A percentile compares a stretch with the other conserved stretches of the same genome.
These are phyloP conservation scores for Mortierella claussenii DNA, from an alignment of 192 early-diverging fungal species.

Conservation along the genomic window DNA sequence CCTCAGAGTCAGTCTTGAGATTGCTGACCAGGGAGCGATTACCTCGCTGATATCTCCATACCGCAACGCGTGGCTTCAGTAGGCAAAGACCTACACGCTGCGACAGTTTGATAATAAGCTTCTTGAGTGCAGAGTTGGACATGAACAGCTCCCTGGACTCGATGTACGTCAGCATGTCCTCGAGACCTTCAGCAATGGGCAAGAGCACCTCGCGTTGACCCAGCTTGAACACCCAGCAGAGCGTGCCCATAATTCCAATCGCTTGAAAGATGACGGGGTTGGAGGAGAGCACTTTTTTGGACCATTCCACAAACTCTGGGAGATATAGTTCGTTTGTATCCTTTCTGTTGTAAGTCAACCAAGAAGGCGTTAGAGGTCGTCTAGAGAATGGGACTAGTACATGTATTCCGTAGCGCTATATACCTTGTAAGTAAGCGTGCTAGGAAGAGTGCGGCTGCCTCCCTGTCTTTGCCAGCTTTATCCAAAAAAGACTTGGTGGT, in stretches of 20 bases:
- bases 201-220: slow-evolving; percentile 72
- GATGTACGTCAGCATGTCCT: slow-evolving; percentile 54
- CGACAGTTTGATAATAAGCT: slow-evolving; percentile 83
- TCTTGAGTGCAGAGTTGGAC: slow-evolving; percentile 80
- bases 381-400: too few species aligned
- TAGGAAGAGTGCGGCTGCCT: slow-evolving; percentile 85
- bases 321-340: slow-evolving; percentile 75
- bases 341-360: too few species aligned
- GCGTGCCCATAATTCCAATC: slow-evolving; percentile 69
- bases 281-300: slow-evolving; percentile 39
- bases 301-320: slow-evolving; percentile 78
- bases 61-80: slow-evolving; percentile 74
- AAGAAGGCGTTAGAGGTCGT: too few species aligned
- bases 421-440: slow-evolving; percentile 84
- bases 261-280: slow-evolving; percentile 41
- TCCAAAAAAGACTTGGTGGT: slow-evolving; percentile 73
- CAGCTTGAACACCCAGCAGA: slow-evolving; percentile 76
- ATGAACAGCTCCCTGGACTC: slow-evolving; percentile 64
- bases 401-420: too few species aligned
- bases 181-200: slow-evolving; percentile 59
- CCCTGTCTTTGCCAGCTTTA: slow-evolving; percentile 87
- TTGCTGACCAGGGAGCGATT: slow-evolving; percentile 69
- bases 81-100: slow-evolving; percentile 87
- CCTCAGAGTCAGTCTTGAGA: slow-evolving; percentile 25
- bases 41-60: slow-evolving; percentile 80